phyloP scores from a whole-genome alignment of 331 rosid species.

The Cydonia oblonga region DNA sequence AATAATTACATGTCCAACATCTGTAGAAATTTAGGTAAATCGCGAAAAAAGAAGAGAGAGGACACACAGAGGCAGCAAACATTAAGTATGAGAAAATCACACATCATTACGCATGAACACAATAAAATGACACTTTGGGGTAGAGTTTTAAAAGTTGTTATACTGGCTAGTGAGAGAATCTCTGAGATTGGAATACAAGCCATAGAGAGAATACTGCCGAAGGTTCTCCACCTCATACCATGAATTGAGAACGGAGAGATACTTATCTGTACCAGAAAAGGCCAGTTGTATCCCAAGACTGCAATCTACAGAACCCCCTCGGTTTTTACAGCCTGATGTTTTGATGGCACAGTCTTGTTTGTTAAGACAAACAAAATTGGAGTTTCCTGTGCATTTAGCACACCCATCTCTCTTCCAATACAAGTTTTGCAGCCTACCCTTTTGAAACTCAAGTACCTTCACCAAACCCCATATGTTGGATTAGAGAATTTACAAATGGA shows the following conservation, averaged over 20 bases:
- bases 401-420: slow-evolving; percentile 68
- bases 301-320: slow-evolving; percentile 65
- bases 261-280: slow-evolving; percentile 67
- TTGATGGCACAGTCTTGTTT: slow-evolving; percentile 59
- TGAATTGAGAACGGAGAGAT: slow-evolving; percentile 50
- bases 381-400: slow-evolving; percentile 42
- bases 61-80: neutral
- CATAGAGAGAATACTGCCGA: slow-evolving; percentile 58
- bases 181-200: slow-evolving; percentile 51
- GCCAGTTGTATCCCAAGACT: slow-evolving; percentile 63
- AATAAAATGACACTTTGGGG: neutral
- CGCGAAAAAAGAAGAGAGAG: neutral
- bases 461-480: slow-evolving; percentile 11
- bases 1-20: neutral
- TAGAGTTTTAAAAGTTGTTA: slow-evolving; percentile 22
- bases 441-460: slow-evolving; percentile 61
- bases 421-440: slow-evolving; percentile 65
- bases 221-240: slow-evolving; percentile 72
- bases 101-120: neutral
- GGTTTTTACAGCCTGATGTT: slow-evolving; percentile 39
- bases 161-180: slow-evolving; percentile 57
- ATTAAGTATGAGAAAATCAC: neutral
- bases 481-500: neutral
- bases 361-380: slow-evolving; percentile 54
- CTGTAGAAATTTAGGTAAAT: neutral